phyloP scores from a whole-genome alignment of 1,139 yeast genomes.

The Saccharomyces pastorianus region DNA sequence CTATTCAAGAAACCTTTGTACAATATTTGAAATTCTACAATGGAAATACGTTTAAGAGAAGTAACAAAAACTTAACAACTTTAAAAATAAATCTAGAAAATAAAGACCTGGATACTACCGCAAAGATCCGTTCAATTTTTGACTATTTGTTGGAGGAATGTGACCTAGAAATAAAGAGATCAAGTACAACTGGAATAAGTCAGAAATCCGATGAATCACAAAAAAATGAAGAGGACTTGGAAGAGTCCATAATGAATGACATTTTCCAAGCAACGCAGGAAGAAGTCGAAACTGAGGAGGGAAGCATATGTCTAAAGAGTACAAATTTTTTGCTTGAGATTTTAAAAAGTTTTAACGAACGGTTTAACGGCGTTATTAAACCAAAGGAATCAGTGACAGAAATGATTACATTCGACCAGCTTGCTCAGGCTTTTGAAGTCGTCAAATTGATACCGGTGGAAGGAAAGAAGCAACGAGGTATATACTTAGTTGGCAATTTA shows the following conservation, averaged over 20 bases:
- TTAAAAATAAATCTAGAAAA: conserved; percentile 10
- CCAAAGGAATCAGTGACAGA: conserved; percentile 4
- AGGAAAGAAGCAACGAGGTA: conserved; percentile 16
- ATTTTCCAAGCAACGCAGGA: background rate
- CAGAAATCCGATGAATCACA: conserved; percentile 1
- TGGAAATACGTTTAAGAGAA: conserved; percentile 20
- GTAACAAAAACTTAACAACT: conserved; percentile 13
- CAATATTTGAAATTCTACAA: conserved; percentile 15
- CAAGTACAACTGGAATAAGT: conserved; percentile 11
- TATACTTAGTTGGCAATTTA: conserved; percentile 23
- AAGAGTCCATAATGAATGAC: conserved; percentile 1
- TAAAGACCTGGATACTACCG: conserved; percentile 3
- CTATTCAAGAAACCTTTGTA: conserved; percentile 14
- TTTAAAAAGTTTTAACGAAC: background rate
- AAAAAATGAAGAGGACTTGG: background rate
- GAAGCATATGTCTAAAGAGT: too few species aligned
- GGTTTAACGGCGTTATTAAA: conserved; percentile 1
- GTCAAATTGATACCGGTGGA: conserved; percentile 19
- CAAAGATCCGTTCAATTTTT: conserved; percentile 14
- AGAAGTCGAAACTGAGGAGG: background rate
- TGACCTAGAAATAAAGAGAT: conserved; percentile 19
- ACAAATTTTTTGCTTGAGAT: background rate
- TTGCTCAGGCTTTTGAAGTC: conserved; percentile 25
- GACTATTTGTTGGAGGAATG: conserved; percentile 21
- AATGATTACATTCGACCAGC: conserved; percentile 17